Percentiles rank a stretch among this genome's conserved stretches.
phyloP scores from a whole-genome alignment of 2,329 filamentous ascomycete genomes.

The Tetracladium maxilliforme region DNA sequence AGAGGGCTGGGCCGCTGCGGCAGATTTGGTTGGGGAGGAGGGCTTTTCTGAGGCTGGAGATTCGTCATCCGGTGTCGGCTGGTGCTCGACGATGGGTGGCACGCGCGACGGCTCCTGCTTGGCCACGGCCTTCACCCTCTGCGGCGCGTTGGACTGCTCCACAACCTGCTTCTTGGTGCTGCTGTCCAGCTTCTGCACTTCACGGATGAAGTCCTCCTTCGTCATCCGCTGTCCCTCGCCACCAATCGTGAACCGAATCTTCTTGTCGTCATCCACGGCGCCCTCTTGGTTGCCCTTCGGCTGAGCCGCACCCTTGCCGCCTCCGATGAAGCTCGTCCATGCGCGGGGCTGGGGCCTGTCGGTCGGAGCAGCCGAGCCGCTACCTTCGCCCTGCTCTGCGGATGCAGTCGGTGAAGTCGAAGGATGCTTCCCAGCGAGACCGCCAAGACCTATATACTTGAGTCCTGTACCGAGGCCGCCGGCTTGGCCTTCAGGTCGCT shows the following conservation, averaged over 20 bases:
- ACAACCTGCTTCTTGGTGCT: slow-evolving; percentile 29
- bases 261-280: slow-evolving; percentile 50
- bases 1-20: neutral
- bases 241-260: slow-evolving; percentile 63
- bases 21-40: slow-evolving; percentile 2
- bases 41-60: neutral
- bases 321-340: slow-evolving; percentile 10
- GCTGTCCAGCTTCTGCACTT: slow-evolving; percentile 59
- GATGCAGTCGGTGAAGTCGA: slow-evolving; percentile 3
- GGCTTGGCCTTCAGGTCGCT: slow-evolving; percentile 27
- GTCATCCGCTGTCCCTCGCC: slow-evolving; percentile 62
- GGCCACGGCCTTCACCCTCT: slow-evolving; percentile 12
- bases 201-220: slow-evolving; percentile 64
- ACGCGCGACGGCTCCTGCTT: slow-evolving; percentile 10
- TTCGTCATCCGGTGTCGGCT: slow-evolving; percentile 2
- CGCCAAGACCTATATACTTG: slow-evolving; percentile 38
- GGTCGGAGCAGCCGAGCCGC: neutral
- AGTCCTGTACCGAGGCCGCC: slow-evolving; percentile 24
- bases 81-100: neutral
- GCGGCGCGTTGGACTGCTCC: slow-evolving; percentile 10
- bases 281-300: slow-evolving; percentile 17
- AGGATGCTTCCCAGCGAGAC: slow-evolving; percentile 21
- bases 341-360: slow-evolving; percentile 3
- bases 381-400: too few species aligned
- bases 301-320: slow-evolving; percentile 6